phyloP scores from a whole-genome alignment of 2,329 filamentous ascomycete genomes.

The Ophiocordyceps camponoti-saundersi region DNA sequence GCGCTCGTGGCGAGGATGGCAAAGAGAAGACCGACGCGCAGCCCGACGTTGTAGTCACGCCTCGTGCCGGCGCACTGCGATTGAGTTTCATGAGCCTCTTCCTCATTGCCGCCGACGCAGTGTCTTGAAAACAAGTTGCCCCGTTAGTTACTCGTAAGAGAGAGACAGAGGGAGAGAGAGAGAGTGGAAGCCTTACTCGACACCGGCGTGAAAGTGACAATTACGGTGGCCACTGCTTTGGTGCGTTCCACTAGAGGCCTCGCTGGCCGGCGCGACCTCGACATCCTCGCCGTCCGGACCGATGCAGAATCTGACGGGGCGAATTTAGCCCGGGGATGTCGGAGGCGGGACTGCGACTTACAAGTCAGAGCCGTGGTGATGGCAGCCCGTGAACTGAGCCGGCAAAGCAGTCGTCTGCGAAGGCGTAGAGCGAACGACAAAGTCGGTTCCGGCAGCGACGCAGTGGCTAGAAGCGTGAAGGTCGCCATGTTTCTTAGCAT shows the following conservation, averaged over 20 bases:
- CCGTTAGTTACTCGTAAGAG: not conserved
- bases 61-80: constrained; percentile 25
- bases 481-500: no score
- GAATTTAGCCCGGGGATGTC: no score
- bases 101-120: constrained; percentile 33
- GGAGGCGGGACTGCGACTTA: constrained; percentile 17
- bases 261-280: constrained; percentile 23
- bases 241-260: constrained; percentile 7
- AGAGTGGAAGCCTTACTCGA: constrained; percentile 38
- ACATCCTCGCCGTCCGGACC: constrained; percentile 42
- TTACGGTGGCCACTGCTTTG: constrained; percentile 4
- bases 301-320: constrained; percentile 39
- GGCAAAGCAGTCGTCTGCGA: constrained; percentile 40
- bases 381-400: constrained; percentile 46
- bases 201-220: constrained; percentile 54
- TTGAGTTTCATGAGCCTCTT: constrained; percentile 11
- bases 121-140: constrained; percentile 20
- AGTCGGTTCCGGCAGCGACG: constrained; percentile 24
- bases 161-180: not conserved
- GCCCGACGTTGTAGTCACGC: constrained; percentile 46
- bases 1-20: constrained; percentile 52
- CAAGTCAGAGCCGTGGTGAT: constrained; percentile 40
- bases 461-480: no score
- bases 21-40: constrained; percentile 57
- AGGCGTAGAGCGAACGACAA: constrained; percentile 24